Base-by-base conservation (phyloP, 2,329 filamentous ascomycete genomes). In the Ophiosphaerella korrae region DNA sequence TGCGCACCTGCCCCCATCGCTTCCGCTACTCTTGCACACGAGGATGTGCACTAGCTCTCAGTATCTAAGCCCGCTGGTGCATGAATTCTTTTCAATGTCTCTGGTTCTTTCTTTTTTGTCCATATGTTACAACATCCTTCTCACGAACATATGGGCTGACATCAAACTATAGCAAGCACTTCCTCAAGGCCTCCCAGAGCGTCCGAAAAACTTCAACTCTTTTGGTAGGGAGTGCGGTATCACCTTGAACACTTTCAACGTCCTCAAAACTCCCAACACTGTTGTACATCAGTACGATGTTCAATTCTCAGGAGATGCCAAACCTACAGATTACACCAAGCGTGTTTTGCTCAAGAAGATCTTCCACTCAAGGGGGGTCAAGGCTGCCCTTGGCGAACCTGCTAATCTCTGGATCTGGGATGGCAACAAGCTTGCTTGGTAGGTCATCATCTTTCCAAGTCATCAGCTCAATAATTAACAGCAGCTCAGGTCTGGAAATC, bases 361-460 rank as follows among this genome's bases (percentile, higher is more conserved):
- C 24, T 97, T 91, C 90, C 75, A 84, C 1, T 88, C 87, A 1
- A 76, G 81, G 1, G 73, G 76, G 0, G 80, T 92, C 6, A 82
- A 88, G 68, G 55, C 73, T 0, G 74, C 75, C 2, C 75, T 92
- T 1, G 76, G 78, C 24, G 59, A 70, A 41, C 58, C 63, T 2
- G 23, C 48, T 2, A 73, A 76, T 2, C 77, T 78, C 36, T 91
- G 88, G 83, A 83, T 97, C 48, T 92, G 85, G 63, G 92, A 97
- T 75, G 90, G 90, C 24, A 87, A 88, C 65, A 90, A 88, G 72
- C 81, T 99, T 40, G 92, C 91, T 13, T 99, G 94, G 93, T 89
- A 77, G 64, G 77, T 58, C 12, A 5, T 24, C 12, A 2, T 4
- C 11, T 7, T 59, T 14, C 12, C 23, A 14, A 12, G 2, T 26